Percentiles rank a stretch among this genome's conserved stretches.
Conservation (phyloP, 73 alveolate species). For the Blepharisma stoltei region DNA sequence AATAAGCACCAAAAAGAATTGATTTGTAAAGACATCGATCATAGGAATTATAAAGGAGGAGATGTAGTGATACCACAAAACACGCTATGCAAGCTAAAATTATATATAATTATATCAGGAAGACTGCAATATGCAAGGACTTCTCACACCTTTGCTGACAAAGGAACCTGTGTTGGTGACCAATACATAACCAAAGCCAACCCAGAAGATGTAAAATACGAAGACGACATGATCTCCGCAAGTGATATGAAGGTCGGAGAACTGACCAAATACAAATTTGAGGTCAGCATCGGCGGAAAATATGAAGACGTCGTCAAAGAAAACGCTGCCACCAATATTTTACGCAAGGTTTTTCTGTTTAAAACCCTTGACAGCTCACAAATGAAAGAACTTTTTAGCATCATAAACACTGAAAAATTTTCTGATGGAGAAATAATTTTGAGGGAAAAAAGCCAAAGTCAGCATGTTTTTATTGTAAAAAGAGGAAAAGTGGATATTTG, state of each 20-base stretch:
- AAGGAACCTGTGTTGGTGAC: constrained; percentile 30
- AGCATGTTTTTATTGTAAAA: constrained; percentile 50
- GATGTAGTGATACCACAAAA: constrained; percentile 48
- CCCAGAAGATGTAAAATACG: constrained; percentile 16
- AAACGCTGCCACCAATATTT: constrained; percentile 16
- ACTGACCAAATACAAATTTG: constrained; percentile 19
- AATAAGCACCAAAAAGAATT: constrained; percentile 36
- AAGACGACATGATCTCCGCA: constrained; percentile 29
- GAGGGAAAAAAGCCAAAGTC: constrained; percentile 50
- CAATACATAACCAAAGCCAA: neutral
- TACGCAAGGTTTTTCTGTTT: constrained; percentile 16
- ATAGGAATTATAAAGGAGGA: constrained; percentile 41
- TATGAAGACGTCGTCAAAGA: constrained; percentile 25
- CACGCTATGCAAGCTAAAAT: constrained; percentile 21
- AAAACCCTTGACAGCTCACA: neutral
- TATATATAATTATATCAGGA: constrained; percentile 41
- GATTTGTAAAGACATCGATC: constrained; percentile 36
- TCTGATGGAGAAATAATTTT: constrained; percentile 45
- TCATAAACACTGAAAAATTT: constrained; percentile 4
- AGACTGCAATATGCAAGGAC: constrained; percentile 23
- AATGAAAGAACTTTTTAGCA: neutral
- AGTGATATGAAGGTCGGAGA: constrained; percentile 7
- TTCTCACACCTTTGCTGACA: constrained; percentile 4
- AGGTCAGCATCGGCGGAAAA: constrained; percentile 22
- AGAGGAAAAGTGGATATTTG: constrained; percentile 46